Conservation (phyloP, 2,329 filamentous ascomycete species). For the Diaporthe sp. region DNA sequence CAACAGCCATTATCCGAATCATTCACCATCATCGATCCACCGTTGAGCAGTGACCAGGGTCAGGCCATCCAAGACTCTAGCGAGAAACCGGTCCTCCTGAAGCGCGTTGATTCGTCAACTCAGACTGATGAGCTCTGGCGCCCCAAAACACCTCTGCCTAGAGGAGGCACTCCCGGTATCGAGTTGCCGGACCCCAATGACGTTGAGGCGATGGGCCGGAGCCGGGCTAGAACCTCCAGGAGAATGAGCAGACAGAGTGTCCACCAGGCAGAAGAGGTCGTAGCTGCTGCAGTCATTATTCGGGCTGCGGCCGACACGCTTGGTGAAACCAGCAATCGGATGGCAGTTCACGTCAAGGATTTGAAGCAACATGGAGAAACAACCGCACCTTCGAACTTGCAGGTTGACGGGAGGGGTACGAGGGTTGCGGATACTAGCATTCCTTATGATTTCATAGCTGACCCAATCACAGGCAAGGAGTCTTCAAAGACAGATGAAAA, state of each 20-base stretch:
- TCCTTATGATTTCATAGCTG: constrained; percentile 63
- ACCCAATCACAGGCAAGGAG: constrained; percentile 68
- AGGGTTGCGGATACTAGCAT: constrained; percentile 37
- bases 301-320: constrained; percentile 64
- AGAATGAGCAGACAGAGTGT: constrained; percentile 60
- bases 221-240: constrained; percentile 57
- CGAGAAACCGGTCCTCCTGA: constrained; percentile 36
- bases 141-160: constrained; percentile 36
- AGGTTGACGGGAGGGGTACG: constrained; percentile 35
- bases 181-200: constrained; percentile 59
- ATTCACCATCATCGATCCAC: constrained; percentile 39
- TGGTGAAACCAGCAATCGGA: constrained; percentile 40
- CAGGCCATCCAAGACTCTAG: background rate
- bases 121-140: constrained; percentile 46
- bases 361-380: constrained; percentile 42
- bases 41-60: constrained; percentile 29
- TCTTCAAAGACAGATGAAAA: constrained; percentile 53
- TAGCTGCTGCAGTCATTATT: constrained; percentile 67
- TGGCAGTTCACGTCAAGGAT: constrained; percentile 44
- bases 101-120: constrained; percentile 46
- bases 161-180: constrained; percentile 61
- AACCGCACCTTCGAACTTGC: constrained; percentile 37
- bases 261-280: constrained; percentile 62
- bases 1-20: constrained; percentile 41
- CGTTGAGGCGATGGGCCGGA: constrained; percentile 54